Percentiles rank a stretch among this genome's conserved stretches.
phyloP scores from a whole-genome alignment of 495 filamentous ascomycete genomes.

The Aspergillus biplanus region DNA sequence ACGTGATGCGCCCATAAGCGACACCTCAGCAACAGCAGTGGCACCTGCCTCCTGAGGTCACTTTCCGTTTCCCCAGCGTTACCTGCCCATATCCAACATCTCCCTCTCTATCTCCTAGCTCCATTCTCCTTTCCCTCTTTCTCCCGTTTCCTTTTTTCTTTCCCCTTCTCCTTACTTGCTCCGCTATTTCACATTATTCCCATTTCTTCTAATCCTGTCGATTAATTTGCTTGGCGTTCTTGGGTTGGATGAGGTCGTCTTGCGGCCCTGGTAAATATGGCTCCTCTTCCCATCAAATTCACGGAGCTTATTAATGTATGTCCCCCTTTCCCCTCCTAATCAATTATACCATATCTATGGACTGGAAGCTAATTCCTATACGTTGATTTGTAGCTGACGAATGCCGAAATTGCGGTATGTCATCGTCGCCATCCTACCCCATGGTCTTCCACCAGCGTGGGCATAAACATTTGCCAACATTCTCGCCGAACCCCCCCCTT shows the following conservation, averaged over 20 bases:
- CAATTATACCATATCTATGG: slow-evolving; percentile 6
- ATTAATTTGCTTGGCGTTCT: slow-evolving; percentile 51
- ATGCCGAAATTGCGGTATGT: slow-evolving; percentile 80
- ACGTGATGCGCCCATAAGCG: slow-evolving; percentile 49
- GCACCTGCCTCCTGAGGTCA: slow-evolving; percentile 51
- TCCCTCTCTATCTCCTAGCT: slow-evolving; percentile 32
- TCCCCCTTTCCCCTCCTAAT: slow-evolving; percentile 19
- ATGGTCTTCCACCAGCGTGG: slow-evolving; percentile 24
- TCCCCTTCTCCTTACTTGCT: slow-evolving; percentile 23
- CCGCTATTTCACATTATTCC: slow-evolving; percentile 29
- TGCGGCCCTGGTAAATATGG: slow-evolving; percentile 62
- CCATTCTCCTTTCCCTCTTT: slow-evolving; percentile 24
- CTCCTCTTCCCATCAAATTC: slow-evolving; percentile 90
- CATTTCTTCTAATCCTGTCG: slow-evolving; percentile 29
- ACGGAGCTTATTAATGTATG: slow-evolving; percentile 88
- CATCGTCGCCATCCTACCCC: slow-evolving; percentile 18
- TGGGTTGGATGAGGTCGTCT: slow-evolving; percentile 54
- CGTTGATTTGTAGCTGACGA: slow-evolving; percentile 61
- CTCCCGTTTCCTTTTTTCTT: slow-evolving; percentile 24
- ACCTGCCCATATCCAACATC: slow-evolving; percentile 24
- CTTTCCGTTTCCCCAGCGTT: slow-evolving; percentile 34
- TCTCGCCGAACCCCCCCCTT: neutral
- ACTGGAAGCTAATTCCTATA: slow-evolving; percentile 27
- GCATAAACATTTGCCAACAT: neutral
- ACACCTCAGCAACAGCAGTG: slow-evolving; percentile 56